phyloP scores from a whole-genome alignment of 306 rosid genomes.

The Lupinus albus region DNA sequence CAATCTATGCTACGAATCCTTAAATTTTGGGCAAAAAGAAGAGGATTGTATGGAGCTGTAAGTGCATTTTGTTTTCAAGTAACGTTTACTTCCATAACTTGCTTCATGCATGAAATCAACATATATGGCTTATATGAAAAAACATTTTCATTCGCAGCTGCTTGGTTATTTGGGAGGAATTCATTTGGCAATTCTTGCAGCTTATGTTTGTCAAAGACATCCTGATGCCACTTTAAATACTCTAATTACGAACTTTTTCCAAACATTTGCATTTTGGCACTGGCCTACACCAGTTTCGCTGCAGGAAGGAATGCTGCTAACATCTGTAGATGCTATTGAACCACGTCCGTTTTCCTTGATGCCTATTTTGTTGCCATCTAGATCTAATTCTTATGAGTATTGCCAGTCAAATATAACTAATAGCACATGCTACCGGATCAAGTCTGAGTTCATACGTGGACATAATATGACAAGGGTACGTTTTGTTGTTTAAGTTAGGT shows the following conservation, averaged over 20 bases:
- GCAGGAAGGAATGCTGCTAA: not conserved
- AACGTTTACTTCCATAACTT: constrained; percentile 19
- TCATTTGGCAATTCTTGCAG: constrained; percentile 53
- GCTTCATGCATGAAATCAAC: constrained; percentile 12
- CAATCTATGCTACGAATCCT: constrained; percentile 52
- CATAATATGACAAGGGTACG: constrained; percentile 50
- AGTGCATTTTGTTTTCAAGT: constrained; percentile 35
- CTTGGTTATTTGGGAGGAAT: constrained; percentile 58
- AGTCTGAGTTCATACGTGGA: constrained; percentile 48
- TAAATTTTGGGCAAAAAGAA: constrained; percentile 60
- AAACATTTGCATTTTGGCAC: constrained; percentile 53
- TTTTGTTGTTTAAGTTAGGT: constrained; percentile 2
- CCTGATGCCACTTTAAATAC: constrained; percentile 45
- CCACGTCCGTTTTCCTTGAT: constrained; percentile 44
- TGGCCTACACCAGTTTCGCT: constrained; percentile 51
- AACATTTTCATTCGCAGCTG: constrained; percentile 40
- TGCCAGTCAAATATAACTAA: constrained; percentile 51
- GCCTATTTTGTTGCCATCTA: constrained; percentile 53
- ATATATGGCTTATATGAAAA: constrained; percentile 32
- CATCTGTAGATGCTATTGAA: constrained; percentile 27
- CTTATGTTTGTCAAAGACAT: constrained; percentile 47
- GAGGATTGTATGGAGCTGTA: constrained; percentile 62
- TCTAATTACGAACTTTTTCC: constrained; percentile 48
- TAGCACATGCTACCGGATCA: constrained; percentile 51
- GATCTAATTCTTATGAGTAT: constrained; percentile 40